Evolutionary conservation across 257 asterid species (phyloP).

Genomic region (Perilla frutescens): DNA sequence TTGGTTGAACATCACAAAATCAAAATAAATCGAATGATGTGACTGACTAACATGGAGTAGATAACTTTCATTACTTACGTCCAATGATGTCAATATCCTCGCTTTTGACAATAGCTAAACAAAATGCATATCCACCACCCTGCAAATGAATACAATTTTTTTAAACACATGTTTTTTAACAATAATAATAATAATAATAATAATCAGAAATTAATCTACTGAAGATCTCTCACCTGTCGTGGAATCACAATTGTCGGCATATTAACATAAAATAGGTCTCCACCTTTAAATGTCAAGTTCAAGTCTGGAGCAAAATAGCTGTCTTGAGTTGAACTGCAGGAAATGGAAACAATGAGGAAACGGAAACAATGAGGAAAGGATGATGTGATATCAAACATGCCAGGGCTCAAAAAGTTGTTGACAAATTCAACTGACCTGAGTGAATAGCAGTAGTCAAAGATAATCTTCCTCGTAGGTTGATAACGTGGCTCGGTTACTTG

Average conservation of each 20-base stretch:
- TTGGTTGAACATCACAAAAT: too few relatives aligned
- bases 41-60: too few relatives aligned
- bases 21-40: too few relatives aligned
- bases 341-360: slow-evolving; percentile 32
- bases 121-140: slow-evolving; percentile 59
- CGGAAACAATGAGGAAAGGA: slow-evolving; percentile 31
- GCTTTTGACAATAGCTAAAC: slow-evolving; percentile 84
- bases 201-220: neutral
- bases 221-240: slow-evolving; percentile 49
- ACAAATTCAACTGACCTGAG: slow-evolving; percentile 52
- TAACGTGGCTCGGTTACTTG: slow-evolving; percentile 61
- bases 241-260: slow-evolving; percentile 57
- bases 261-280: slow-evolving; percentile 52
- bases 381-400: slow-evolving; percentile 13
- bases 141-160: slow-evolving; percentile 37
- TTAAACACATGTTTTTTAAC: slow-evolving; percentile 30
- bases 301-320: slow-evolving; percentile 53
- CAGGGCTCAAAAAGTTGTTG: neutral
- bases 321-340: slow-evolving; percentile 64
- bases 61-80: slow-evolving; percentile 70
- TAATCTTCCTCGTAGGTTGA: slow-evolving; percentile 50
- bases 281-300: slow-evolving; percentile 89
- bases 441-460: slow-evolving; percentile 81
- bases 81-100: slow-evolving; percentile 85
- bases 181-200: neutral